phyloP scores from a whole-genome alignment of 1,284 basidiomycete genomes.

The Coniferiporia sulphurascens region DNA sequence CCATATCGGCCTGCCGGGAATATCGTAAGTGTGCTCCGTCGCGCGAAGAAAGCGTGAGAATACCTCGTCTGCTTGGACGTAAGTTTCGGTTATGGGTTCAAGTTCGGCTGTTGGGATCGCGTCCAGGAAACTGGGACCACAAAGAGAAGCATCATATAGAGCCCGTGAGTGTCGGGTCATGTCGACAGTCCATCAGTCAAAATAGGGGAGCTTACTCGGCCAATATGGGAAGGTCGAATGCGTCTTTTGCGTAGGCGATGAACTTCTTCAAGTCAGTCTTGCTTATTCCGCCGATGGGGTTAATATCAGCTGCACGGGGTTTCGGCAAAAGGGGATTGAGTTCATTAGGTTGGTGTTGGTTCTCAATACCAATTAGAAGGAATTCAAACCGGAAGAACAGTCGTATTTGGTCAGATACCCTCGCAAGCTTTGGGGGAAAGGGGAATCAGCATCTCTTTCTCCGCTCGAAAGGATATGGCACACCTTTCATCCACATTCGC shows the following conservation, averaged over 20 bases:
- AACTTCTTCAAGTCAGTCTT: constrained; percentile 98
- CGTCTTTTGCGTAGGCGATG: constrained; percentile 77
- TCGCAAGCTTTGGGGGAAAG: constrained; percentile 56
- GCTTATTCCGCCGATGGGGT: constrained; percentile 97
- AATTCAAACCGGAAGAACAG: constrained; percentile 67
- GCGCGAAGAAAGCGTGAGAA: constrained; percentile 2
- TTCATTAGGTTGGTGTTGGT: neutral
- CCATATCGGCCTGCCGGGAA: constrained; percentile 79
- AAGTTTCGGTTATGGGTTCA: constrained; percentile 90
- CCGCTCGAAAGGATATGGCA: constrained; percentile 11
- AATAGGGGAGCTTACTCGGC: constrained; percentile 46
- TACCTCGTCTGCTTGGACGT: constrained; percentile 96
- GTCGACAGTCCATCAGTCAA: neutral
- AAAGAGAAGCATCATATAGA: neutral
- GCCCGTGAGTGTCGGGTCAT: neutral
- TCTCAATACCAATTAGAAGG: neutral
- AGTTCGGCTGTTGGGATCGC: constrained; percentile 95
- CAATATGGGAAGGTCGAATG: constrained; percentile 85
- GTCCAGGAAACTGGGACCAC: constrained; percentile 68
- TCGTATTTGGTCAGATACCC: constrained; percentile 99
- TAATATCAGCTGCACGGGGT: constrained; percentile 76
- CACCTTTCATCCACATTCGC: constrained; percentile 98
- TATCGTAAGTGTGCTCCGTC: neutral
- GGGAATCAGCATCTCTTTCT: neutral
- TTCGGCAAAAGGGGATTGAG: neutral